A percentile compares a stretch with the other conserved stretches of the same genome.
Evolutionary conservation across 140 eudicot species (phyloP).

Genomic region (Senecio squalidus): DNA sequence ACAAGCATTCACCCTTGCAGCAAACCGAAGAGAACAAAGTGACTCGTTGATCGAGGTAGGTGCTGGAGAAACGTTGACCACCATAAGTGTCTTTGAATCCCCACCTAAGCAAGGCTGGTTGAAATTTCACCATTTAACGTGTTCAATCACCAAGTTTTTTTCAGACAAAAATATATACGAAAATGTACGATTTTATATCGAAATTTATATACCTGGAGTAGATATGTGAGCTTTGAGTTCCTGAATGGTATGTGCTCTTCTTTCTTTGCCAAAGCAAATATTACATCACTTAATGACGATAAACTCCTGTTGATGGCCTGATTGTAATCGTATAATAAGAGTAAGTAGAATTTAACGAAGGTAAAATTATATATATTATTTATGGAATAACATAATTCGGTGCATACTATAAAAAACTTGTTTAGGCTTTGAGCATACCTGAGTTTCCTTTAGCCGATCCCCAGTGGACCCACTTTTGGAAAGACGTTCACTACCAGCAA

Average conservation of each 20-base stretch:
- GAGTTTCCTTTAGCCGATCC: conserved; percentile 94
- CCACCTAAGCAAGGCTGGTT: conserved; percentile 98
- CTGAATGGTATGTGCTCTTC: conserved; percentile 90
- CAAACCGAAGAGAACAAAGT: conserved; percentile 90
- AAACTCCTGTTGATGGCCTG: conserved; percentile 94
- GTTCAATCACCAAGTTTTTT: too few species aligned
- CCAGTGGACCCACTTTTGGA: conserved; percentile 97
- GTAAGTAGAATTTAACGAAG: background rate
- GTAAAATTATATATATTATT: too few species aligned
- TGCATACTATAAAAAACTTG: too few species aligned
- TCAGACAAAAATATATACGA: background rate
- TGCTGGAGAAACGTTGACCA: conserved; percentile 78
- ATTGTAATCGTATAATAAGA: background rate
- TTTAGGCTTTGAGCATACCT: too few species aligned
- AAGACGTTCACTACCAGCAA: conserved; percentile 99
- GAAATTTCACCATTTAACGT: too few species aligned
- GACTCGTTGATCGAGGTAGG: conserved; percentile 68
- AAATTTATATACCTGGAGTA: conserved; percentile 70
- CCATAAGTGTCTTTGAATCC: conserved; percentile 90
- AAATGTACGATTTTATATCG: background rate
- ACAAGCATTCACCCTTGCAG: conserved; percentile 94
- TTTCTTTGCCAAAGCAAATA: conserved; percentile 84
- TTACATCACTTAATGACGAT: conserved; percentile 88
- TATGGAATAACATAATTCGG: too few species aligned
- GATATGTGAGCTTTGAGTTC: conserved; percentile 92